A percentile compares a stretch with the other conserved stretches of the same genome.
Conservation (phyloP, 257 asterid genomes). For the Rehmannia glutinosa region DNA sequence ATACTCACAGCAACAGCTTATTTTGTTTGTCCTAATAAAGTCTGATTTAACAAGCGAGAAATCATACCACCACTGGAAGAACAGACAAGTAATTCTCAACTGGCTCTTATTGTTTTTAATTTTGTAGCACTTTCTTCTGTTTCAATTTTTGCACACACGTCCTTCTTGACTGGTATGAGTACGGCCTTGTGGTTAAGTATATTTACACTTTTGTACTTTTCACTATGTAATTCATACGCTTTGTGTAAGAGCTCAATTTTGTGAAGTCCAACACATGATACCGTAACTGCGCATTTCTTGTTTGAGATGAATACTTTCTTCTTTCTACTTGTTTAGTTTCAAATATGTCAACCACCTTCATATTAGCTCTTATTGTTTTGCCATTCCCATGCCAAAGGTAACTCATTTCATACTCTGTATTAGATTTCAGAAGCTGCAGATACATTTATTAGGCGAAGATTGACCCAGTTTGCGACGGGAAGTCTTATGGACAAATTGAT, state of each 20-base stretch:
- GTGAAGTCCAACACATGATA: background rate
- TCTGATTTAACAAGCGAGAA: too few relatives aligned
- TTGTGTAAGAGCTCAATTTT: background rate
- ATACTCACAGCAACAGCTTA: background rate
- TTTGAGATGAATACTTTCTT: background rate
- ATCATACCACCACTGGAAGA: too few relatives aligned
- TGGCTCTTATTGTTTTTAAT: too few relatives aligned
- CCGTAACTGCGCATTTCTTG: background rate
- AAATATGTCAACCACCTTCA: constrained; percentile 2
- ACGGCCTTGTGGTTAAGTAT: too few relatives aligned
- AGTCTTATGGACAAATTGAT: constrained; percentile 57
- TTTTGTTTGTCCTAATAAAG: background rate
- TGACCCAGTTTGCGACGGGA: constrained; percentile 56
- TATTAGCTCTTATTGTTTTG: background rate
- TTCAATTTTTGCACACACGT: too few relatives aligned
- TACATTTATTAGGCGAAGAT: constrained; percentile 54
- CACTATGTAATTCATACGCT: too few relatives aligned
- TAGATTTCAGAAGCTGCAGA: constrained; percentile 89
- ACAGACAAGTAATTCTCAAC: too few relatives aligned
- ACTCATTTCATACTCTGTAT: constrained; percentile 23
- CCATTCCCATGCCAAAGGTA: constrained; percentile 16
- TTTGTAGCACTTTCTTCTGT: too few relatives aligned
- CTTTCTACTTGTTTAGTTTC: constrained; percentile 7
- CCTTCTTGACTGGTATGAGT: too few relatives aligned
- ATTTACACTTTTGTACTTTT: too few relatives aligned